phyloP scores from a whole-genome alignment of 1,284 basidiomycete species.

The Afroboletus lepidellus region DNA sequence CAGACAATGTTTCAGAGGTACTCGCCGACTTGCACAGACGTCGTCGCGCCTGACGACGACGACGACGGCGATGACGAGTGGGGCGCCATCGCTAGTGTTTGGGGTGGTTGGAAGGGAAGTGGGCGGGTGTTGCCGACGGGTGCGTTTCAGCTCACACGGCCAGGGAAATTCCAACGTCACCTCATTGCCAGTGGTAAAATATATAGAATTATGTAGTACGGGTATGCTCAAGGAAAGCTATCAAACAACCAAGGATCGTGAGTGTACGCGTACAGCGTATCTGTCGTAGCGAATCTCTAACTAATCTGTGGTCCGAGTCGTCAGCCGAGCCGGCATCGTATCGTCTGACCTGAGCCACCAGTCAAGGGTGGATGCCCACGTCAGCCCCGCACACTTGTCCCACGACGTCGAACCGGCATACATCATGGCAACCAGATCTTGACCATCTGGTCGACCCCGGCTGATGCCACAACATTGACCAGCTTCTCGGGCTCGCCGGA shows the following conservation, averaged over 20 bases:
- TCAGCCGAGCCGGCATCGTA: constrained; percentile 10
- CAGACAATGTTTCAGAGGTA: constrained; percentile 16
- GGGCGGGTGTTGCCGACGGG: constrained; percentile 32
- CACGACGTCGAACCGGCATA: constrained; percentile 6
- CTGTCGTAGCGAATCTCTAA: constrained; percentile 29
- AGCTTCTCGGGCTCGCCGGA: constrained; percentile 50
- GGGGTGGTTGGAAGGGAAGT: constrained; percentile 26
- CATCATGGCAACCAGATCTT: constrained; percentile 60
- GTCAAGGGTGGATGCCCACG: constrained; percentile 10
- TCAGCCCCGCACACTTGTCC: constrained; percentile 8
- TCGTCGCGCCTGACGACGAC: constrained; percentile 59
- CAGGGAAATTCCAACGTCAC: constrained; percentile 8
- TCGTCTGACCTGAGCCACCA: constrained; percentile 17
- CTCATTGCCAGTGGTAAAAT: constrained; percentile 15
- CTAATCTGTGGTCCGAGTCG: constrained; percentile 1
- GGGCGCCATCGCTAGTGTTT: constrained; percentile 58
- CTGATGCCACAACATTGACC: constrained; percentile 81
- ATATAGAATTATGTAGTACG: constrained; percentile 36
- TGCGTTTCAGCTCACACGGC: constrained; percentile 29
- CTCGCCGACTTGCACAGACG: constrained; percentile 86
- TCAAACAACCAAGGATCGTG: constrained; percentile 34
- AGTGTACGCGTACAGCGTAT: constrained; percentile 17
- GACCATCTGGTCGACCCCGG: constrained; percentile 73
- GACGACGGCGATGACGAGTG: constrained; percentile 39
- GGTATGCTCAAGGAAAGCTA: constrained; percentile 30